These are phyloP conservation scores for Sporormia fimetaria DNA, from an alignment of 495 filamentous ascomycete species.

Conservation along the genomic window DNA sequence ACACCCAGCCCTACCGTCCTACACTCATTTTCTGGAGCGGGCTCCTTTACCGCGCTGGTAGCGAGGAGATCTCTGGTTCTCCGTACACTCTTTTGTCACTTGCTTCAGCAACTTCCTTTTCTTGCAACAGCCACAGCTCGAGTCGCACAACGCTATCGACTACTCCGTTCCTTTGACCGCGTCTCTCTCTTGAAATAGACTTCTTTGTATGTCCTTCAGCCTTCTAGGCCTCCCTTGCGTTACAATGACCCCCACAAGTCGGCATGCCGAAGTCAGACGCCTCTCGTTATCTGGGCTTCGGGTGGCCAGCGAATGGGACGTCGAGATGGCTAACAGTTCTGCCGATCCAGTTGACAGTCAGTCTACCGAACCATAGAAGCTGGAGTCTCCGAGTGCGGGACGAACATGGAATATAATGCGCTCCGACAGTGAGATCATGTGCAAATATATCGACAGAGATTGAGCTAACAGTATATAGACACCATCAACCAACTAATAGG, in stretches of 20 bases:
- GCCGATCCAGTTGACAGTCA: constrained; percentile 15
- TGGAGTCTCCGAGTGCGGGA: constrained; percentile 9
- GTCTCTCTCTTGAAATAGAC: constrained; percentile 9
- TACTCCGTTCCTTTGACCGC: constrained; percentile 24
- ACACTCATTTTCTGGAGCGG: constrained; percentile 25
- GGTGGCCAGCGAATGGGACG: constrained; percentile 9
- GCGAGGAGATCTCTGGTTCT: constrained; percentile 20
- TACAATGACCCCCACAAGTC: constrained; percentile 6
- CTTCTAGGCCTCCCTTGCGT: constrained; percentile 13
- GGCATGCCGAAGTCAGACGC: constrained; percentile 7
- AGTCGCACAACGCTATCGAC: constrained; percentile 22
- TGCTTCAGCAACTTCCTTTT: constrained; percentile 17
- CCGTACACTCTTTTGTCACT: constrained; percentile 25
- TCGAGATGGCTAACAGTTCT: constrained; percentile 18
- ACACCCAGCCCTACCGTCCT: constrained; percentile 19
- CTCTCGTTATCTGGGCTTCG: constrained; percentile 9
- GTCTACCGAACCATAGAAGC: constrained; percentile 17
- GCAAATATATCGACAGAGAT: not conserved
- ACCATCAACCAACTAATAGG: constrained; percentile 25
- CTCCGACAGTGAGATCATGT: constrained; percentile 26
- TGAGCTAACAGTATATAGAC: constrained; percentile 22
- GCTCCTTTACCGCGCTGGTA: constrained; percentile 26
- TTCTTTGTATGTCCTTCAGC: constrained; percentile 16
- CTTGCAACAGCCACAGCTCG: constrained; percentile 8
- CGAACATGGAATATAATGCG: constrained; percentile 32